These are phyloP conservation scores for Adansonia digitata DNA, from an alignment of 345 rosid genomes.

Conservation along the genomic window DNA sequence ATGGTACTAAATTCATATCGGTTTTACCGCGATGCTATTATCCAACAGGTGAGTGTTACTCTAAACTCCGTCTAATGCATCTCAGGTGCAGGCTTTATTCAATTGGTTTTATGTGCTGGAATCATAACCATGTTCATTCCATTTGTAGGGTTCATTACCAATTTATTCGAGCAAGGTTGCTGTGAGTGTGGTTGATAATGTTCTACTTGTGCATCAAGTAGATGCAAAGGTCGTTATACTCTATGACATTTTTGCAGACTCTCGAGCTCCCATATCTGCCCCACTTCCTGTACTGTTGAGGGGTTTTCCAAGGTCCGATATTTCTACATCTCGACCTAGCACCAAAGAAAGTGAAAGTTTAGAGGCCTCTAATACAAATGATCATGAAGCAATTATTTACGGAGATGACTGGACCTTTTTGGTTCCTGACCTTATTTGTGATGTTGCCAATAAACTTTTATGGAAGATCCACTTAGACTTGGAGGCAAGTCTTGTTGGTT, in stretches of 20 bases:
- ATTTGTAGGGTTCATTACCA: slow-evolving; percentile 86
- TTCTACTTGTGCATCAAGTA: slow-evolving; percentile 93
- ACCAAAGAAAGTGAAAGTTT: slow-evolving; percentile 47
- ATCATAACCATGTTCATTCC: slow-evolving; percentile 1
- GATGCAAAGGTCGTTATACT: slow-evolving; percentile 92
- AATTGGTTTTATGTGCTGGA: slow-evolving; percentile 1
- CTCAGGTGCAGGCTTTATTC: background rate
- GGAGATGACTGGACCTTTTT: slow-evolving; percentile 90
- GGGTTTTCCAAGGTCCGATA: slow-evolving; percentile 54
- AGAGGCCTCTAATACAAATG: slow-evolving; percentile 42
- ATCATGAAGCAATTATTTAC: slow-evolving; percentile 52
- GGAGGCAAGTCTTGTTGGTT: slow-evolving; percentile 53
- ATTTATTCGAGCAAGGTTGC: slow-evolving; percentile 84
- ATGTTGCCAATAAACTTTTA: slow-evolving; percentile 58
- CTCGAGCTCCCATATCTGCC: slow-evolving; percentile 96
- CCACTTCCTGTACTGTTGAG: slow-evolving; percentile 89
- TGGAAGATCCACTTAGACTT: slow-evolving; percentile 93
- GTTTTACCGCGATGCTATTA: slow-evolving; percentile 93
- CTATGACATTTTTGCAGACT: slow-evolving; percentile 86
- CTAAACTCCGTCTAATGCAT: background rate
- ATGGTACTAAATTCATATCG: slow-evolving; percentile 87
- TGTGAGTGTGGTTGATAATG: slow-evolving; percentile 84
- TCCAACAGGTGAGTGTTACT: slow-evolving; percentile 61
- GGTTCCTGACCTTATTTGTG: slow-evolving; percentile 84
- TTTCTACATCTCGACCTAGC: slow-evolving; percentile 40